These are phyloP conservation scores for Camelina laxa DNA, from an alignment of 345 rosid genomes.

Conservation along the genomic window DNA sequence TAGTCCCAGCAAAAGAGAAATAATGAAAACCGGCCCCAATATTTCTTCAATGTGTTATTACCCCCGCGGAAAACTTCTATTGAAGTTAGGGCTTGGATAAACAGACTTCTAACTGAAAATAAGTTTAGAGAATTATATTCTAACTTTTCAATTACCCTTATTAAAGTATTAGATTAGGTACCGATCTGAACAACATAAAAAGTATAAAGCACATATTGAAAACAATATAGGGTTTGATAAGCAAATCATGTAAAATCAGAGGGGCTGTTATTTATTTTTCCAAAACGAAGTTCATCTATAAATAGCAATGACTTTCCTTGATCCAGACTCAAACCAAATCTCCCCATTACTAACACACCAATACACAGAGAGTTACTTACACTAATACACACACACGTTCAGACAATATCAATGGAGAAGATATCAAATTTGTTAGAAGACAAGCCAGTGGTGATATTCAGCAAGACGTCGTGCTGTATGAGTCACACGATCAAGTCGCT, in stretches of 20 bases:
- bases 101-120: not conserved
- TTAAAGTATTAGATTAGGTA: not conserved
- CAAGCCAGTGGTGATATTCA: conserved; percentile 79
- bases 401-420: conserved; percentile 51
- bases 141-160: too few species aligned
- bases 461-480: conserved; percentile 71
- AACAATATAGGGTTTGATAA: not conserved
- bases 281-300: conserved; percentile 15
- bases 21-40: not conserved
- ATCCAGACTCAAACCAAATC: conserved; percentile 36
- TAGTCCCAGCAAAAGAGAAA: not conserved
- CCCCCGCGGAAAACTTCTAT: too few species aligned
- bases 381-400: not conserved
- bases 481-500: conserved; percentile 55
- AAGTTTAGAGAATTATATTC: not conserved
- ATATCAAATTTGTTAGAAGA: conserved; percentile 61
- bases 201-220: not conserved
- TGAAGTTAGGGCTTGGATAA: too few species aligned
- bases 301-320: conserved; percentile 26
- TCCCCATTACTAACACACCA: not conserved
- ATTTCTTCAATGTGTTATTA: not conserved
- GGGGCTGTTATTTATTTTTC: not conserved
- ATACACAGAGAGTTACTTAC: conserved; percentile 8
- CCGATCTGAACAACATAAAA: conserved; percentile 8
- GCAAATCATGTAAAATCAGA: conserved; percentile 17